Conservation (phyloP, 306 rosid species). For the Prunus mongolica region DNA sequence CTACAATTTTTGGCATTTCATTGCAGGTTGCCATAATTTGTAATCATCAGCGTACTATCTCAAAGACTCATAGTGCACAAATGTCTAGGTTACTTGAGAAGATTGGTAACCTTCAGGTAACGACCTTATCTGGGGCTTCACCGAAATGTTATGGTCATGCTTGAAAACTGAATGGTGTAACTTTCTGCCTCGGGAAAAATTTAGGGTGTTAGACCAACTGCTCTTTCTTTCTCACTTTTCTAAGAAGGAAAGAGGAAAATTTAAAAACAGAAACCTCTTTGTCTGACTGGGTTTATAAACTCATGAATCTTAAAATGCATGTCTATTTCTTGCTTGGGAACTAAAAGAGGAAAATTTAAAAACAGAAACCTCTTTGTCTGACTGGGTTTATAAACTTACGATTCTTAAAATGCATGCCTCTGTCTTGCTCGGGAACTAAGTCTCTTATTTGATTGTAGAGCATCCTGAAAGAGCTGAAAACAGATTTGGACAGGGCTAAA, state of each 20-base stretch:
- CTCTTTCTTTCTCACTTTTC: not conserved
- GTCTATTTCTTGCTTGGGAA: not conserved
- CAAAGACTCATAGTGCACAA: conserved; percentile 81
- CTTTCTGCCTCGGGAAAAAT: not conserved
- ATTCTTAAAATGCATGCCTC: not conserved
- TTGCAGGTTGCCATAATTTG: conserved; percentile 93
- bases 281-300: not conserved
- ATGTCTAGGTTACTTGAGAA: conserved; percentile 72
- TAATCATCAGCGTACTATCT: conserved; percentile 89
- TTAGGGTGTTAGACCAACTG: too few species aligned
- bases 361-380: not conserved
- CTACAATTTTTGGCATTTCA: conserved; percentile 19
- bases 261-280: too few species aligned
- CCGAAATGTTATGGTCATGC: too few species aligned
- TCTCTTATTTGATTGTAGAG: conserved; percentile 37
- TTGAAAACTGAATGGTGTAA: not conserved
- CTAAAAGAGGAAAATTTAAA: not conserved
- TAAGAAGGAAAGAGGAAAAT: not conserved
- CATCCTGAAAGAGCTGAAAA: conserved; percentile 69
- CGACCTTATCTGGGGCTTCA: conserved; percentile 1
- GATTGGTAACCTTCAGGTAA: conserved; percentile 76
- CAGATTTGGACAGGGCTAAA: conserved; percentile 77
- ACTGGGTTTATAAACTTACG: not conserved
- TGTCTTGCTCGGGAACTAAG: conserved; percentile 3
- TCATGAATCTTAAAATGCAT: not conserved